Conservation (phyloP, 1,284 basidiomycete genomes). For the Trichosporon sp. region DNA sequence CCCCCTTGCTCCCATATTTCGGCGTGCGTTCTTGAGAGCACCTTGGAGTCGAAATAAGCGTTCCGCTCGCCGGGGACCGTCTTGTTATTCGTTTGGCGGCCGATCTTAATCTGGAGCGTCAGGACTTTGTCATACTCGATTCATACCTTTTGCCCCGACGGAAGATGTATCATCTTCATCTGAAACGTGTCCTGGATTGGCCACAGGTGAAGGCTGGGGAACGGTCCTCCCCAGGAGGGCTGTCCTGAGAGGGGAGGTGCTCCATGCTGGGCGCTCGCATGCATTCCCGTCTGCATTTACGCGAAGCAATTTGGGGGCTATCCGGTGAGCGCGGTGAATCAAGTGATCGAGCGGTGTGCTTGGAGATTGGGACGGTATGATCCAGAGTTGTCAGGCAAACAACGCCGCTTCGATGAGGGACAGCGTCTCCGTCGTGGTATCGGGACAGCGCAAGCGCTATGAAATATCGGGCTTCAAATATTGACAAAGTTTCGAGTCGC, state of each 20-base stretch:
- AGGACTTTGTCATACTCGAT: not conserved
- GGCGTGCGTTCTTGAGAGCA: conserved; percentile 89
- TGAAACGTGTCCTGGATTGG: conserved; percentile 94
- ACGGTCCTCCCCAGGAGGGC: conserved; percentile 43
- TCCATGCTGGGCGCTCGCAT: not conserved
- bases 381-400: too few relatives aligned
- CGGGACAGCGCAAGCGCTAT: too few relatives aligned
- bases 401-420: too few relatives aligned
- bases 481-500: not conserved
- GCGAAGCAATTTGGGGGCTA: not conserved
- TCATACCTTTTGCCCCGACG: conserved; percentile 48
- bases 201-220: conserved; percentile 71
- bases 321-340: too few relatives aligned
- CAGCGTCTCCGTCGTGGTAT: not conserved
- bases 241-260: conserved; percentile 2
- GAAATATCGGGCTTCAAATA: not conserved
- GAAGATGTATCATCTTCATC: conserved; percentile 89
- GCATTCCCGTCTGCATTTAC: not conserved
- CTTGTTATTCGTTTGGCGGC: conserved; percentile 95
- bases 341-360: too few relatives aligned
- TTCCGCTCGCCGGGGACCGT: conserved; percentile 91
- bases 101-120: conserved; percentile 67
- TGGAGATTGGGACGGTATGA: too few relatives aligned
- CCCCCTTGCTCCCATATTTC: conserved; percentile 93
- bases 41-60: conserved; percentile 96